Evolutionary conservation across 495 filamentous ascomycete genomes (phyloP), one percentile per base, ranked within the genome.

Genomic region (Penicillium goetzii): DNA sequence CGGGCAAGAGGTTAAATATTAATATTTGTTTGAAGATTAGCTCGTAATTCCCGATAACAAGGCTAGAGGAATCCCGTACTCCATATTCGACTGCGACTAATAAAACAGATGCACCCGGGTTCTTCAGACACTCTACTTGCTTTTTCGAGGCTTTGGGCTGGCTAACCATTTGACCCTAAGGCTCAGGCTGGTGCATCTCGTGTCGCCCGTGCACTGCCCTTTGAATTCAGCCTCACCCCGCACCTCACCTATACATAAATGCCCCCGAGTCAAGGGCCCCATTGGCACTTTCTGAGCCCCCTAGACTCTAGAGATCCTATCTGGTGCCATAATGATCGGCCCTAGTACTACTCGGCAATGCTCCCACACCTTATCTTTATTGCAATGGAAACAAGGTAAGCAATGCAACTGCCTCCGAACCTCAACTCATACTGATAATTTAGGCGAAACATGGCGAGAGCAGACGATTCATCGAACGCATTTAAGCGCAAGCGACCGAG

Each of bases 191-290:
- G 30, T 7, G 7, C 33, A 32, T n/a, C 8, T 1, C 32, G 19
- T 21, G 7, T 21, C 2, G 11, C n/a, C 52, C 30, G 30, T 55
- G 52, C 32, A 33, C 52, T 34, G 52, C 30, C 52, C 0, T 23
- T 51, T 2, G 14, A 19, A 55, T 25, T 55, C 52, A 55, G 52
- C 52, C 52, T 55, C 52, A 34, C 52, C 52, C 51, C 52, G 52
- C 52, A 55, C 30, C 52, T 19, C 12, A 15, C 3, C 7, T 28
- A 40, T 11, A 12, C 2, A 55, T 55, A 55, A 33, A 33, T 55
- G 6, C 30, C 9, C 28, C 7, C 52, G 7, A 36, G 25, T 28
- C 47, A 21, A 11, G 25, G 2, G 12, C 14, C 8, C 12, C 26
- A 11, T 28, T 14, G 14, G 25, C 25, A 51, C 14, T 9, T 30